Evolutionary conservation across 495 filamentous ascomycete genomes (phyloP).

Genomic region (Trypethelium eluteriae): DNA sequence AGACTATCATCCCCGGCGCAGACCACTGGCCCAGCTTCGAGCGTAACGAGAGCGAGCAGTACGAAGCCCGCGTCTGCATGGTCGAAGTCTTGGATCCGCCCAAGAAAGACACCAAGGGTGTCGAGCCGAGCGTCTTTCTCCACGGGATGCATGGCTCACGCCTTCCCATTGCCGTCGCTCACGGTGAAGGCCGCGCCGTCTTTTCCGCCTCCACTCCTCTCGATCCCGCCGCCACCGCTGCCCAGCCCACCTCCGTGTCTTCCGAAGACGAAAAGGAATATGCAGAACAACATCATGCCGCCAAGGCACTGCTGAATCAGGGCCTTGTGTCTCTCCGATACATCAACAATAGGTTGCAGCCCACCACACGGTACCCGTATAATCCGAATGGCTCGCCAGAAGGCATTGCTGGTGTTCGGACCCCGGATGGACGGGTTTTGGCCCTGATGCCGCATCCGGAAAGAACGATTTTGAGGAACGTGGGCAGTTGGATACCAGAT

Average conservation of each 20-base stretch:
- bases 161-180: constrained; percentile 81
- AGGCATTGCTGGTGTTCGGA: constrained; percentile 78
- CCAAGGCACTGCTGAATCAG: constrained; percentile 52
- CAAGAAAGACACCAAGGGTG: constrained; percentile 26
- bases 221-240: constrained; percentile 30
- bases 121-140: constrained; percentile 71
- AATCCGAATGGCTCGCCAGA: constrained; percentile 90
- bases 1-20: constrained; percentile 78
- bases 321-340: constrained; percentile 67
- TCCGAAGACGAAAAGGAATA: constrained; percentile 1
- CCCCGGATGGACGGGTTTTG: constrained; percentile 72
- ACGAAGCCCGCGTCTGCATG: constrained; percentile 86
- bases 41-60: constrained; percentile 79
- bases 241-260: constrained; percentile 29
- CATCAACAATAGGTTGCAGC: constrained; percentile 66
- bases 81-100: constrained; percentile 64
- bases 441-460: constrained; percentile 97
- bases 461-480: constrained; percentile 76
- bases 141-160: constrained; percentile 80
- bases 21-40: constrained; percentile 82
- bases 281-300: constrained; percentile 5
- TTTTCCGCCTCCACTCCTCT: constrained; percentile 48
- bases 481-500: constrained; percentile 66
- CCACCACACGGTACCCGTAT: constrained; percentile 76
- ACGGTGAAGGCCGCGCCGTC: constrained; percentile 82